Base-by-base conservation (phyloP, 495 filamentous ascomycete genomes). In the Trichoderma asperelloides region DNA sequence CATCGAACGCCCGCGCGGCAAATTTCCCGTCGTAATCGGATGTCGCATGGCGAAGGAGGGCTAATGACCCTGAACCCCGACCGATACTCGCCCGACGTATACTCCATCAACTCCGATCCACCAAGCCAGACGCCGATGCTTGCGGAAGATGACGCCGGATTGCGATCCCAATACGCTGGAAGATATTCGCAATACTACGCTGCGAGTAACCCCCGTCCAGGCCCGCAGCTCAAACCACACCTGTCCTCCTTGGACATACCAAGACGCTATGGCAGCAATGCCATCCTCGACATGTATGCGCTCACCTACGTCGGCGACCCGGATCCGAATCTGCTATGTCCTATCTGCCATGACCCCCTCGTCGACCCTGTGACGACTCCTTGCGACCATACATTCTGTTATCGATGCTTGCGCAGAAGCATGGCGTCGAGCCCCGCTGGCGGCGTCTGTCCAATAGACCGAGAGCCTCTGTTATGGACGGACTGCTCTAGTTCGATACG, bases 311-410 rank as follows among this genome's bases (percentile, higher is more conserved):
- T 88, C 65, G 80, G 79, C 41, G 72, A 76, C 63, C 83, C 87
- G 69, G 90, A 92, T 74, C 81, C 86, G 68, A 89, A 92, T 70
- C 82, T 93, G 27, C 85, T 90, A 75, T 94, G 91, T 68, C 82
- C 89, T 13, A 92, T 94, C 66, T 94, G 91, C 72, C 88, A 87
- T 69, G 85, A 84, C 62, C 85, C 90, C 16, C 87, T 91, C 64
- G 78, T 91, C n/a, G 78, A 86, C 33, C 88, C 90, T 0, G 80
- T 89, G 25, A 85, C 84, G 51, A 82, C 91, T 30, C 73, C 79
- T 64, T 94, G 91, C 73, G 89, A 76, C 60, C 74, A 76, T 60
- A 75, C 75, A 67, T 93, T 93, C 79, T 93, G 90, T 74, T 79
- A 79, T 55, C 81, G 82, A 55, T 94, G 90, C 71, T 78, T 92